Percentiles rank a stretch among this genome's conserved stretches.
These are phyloP conservation scores for Pisolithus sp. DNA, from an alignment of 768 basidiomycete genomes.

Conservation along the genomic window DNA sequence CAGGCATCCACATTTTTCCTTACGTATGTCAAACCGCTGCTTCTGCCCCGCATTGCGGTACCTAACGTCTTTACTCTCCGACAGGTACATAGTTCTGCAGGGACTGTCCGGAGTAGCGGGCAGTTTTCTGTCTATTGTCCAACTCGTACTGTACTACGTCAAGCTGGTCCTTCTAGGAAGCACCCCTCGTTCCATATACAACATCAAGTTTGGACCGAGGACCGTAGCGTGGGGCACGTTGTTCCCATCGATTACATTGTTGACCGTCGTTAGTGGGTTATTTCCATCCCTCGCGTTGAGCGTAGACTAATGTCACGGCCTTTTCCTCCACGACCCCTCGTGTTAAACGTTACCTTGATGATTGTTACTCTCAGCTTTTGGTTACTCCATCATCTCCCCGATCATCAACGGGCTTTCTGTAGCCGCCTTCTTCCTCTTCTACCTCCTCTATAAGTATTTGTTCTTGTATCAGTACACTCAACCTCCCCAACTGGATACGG, in stretches of 20 bases:
- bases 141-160: conserved; percentile 81
- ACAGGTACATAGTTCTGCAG: conserved; percentile 71
- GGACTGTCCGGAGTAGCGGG: conserved; percentile 75
- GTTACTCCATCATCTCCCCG: conserved; percentile 86
- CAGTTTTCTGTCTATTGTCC: conserved; percentile 73
- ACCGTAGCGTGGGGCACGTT: conserved; percentile 71
- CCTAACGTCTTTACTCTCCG: neutral
- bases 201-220: conserved; percentile 70
- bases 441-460: conserved; percentile 78
- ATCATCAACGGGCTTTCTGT: conserved; percentile 89
- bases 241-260: conserved; percentile 65
- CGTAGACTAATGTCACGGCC: conserved; percentile 1
- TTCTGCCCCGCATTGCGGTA: neutral
- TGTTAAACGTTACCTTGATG: too few species aligned
- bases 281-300: neutral
- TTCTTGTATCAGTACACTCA: conserved; percentile 79
- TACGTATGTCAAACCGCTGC: conserved; percentile 41
- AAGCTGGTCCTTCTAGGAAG: conserved; percentile 83
- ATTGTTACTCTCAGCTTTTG: conserved; percentile 40
- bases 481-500: conserved; percentile 66
- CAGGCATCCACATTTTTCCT: conserved; percentile 86
- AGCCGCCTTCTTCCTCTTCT: conserved; percentile 78
- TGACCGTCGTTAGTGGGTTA: conserved; percentile 73
- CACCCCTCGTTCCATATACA: conserved; percentile 80
- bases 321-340: too few species aligned